A percentile compares a stretch with the other conserved stretches of the same genome.
Conservation (phyloP, 164 flowering plant species). For the Vitis riparia region DNA sequence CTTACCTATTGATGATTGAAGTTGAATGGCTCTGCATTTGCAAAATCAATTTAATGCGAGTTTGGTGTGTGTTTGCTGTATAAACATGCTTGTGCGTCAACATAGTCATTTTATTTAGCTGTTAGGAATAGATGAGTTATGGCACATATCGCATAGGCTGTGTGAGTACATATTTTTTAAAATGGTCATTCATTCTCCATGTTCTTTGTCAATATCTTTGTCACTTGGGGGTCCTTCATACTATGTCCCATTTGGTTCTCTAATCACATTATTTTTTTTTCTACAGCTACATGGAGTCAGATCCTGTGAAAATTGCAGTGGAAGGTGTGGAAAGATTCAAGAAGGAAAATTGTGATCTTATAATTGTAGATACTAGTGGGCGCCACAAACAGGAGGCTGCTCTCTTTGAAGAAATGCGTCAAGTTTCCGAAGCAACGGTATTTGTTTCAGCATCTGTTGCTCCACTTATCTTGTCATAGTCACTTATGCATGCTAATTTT, state of each 20-base stretch:
- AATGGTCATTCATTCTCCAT: too few relatives aligned
- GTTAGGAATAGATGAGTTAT: too few relatives aligned
- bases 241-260: neutral
- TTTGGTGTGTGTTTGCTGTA: too few relatives aligned
- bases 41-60: too few relatives aligned
- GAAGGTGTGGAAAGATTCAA: slow-evolving; percentile 96
- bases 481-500: neutral
- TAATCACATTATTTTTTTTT: slow-evolving; percentile 10
- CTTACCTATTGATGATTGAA: too few relatives aligned
- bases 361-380: slow-evolving; percentile 97
- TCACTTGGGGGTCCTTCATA: neutral
- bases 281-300: slow-evolving; percentile 90
- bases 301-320: slow-evolving; percentile 92
- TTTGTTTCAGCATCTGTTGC: neutral
- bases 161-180: too few relatives aligned
- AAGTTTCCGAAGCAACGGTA: slow-evolving; percentile 97
- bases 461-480: neutral
- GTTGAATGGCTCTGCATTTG: too few relatives aligned
- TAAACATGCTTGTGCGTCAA: too few relatives aligned
- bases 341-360: slow-evolving; percentile 95
- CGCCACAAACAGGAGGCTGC: slow-evolving; percentile 98
- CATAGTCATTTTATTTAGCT: too few relatives aligned
- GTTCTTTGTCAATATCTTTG: too few relatives aligned
- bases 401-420: slow-evolving; percentile 99
- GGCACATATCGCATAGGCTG: too few relatives aligned